Base-by-base conservation (phyloP, 345 rosid species). In the Anacardium occidentale region DNA sequence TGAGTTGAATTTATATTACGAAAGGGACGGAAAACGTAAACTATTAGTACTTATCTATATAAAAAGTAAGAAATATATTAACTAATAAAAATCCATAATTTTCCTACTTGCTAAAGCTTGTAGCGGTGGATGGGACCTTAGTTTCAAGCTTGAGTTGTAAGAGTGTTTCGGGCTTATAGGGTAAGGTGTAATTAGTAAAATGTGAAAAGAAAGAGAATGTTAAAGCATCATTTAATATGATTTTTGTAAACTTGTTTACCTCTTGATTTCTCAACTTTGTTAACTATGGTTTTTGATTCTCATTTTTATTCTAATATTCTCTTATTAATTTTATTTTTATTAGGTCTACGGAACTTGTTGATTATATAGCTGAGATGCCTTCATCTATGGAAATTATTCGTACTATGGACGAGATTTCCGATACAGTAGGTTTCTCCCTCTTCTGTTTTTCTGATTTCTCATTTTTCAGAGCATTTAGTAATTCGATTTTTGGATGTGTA, bases 361-460 rank as follows among this genome's bases (percentile, higher is more conserved):
- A 80, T 75, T 80, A 73, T 77, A 89, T 95, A 69, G 79, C 94
- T 32, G 77, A 76, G 9, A 86, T 77, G 93, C 91, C 96, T 75
- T 81, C 97, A 0, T 84, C 99, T 2, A 75, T 83, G 29, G 91
- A 95, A 69, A 80, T 91, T 62, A 71, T 95, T 42, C 83, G 75
- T 67, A 89, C 97, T 69, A 90, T 95, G 97, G 98, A 95, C 74
- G 99, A 95, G 81, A 92, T 95, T 64, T 91, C 98, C 12, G 79
- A 95, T 69, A 83, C 91, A 0, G 98, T 90, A 64, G 26, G 82
- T 72, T 76, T 48, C 5, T 66, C 29, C 21, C 11, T 37, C 48
- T 68, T 20, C 42, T 37, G 42, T 6, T 21, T 2, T 21, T 54
- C 5, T 26, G 17, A 6, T 44, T 24, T 13, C 52, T 10, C 47